Evolutionary conservation across 176 grass and related monocot species (phyloP).

Genomic region (Guadua angustifolia): DNA sequence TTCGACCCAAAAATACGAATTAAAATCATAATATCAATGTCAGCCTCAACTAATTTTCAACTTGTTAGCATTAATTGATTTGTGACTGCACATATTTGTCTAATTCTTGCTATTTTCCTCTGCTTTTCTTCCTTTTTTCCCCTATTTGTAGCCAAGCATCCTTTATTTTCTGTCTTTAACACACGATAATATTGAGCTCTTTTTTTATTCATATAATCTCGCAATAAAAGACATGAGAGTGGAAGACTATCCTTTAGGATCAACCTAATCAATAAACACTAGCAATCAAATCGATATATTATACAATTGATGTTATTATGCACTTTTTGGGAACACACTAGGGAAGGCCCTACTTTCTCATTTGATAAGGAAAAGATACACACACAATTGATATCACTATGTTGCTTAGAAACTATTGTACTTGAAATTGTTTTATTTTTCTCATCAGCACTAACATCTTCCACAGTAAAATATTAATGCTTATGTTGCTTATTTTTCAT

Average conservation of each 20-base stretch:
- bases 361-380: too few relatives aligned
- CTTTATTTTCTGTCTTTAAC: not conserved
- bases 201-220: not conserved
- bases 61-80: slow-evolving; percentile 6
- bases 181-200: not conserved
- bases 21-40: slow-evolving; percentile 26
- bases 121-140: not conserved
- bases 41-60: slow-evolving; percentile 16
- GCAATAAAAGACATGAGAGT: not conserved
- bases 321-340: too few relatives aligned
- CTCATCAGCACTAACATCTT: slow-evolving; percentile 20
- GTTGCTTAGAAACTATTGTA: too few relatives aligned
- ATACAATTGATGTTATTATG: too few relatives aligned
- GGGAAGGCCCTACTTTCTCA: too few relatives aligned
- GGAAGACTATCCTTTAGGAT: not conserved
- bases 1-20: slow-evolving; percentile 24
- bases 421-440: not conserved
- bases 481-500: slow-evolving; percentile 36
- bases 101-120: not conserved
- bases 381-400: too few relatives aligned
- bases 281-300: too few relatives aligned
- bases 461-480: slow-evolving; percentile 15
- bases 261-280: not conserved
- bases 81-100: not conserved
- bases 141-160: not conserved